Conservation (phyloP, 768 basidiomycete genomes). For the Boletales sp. region DNA sequence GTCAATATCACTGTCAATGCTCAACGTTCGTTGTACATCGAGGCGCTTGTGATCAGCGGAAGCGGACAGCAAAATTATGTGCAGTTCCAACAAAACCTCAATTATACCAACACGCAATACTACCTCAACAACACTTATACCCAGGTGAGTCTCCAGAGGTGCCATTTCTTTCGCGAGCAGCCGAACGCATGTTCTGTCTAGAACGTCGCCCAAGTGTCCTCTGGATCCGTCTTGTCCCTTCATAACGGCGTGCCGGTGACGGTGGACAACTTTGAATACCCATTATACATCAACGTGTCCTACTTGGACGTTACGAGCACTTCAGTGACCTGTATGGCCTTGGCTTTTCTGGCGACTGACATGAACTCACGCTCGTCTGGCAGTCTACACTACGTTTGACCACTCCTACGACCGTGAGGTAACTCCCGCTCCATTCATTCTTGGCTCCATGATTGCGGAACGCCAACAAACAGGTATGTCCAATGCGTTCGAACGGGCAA, state of each 20-base stretch:
- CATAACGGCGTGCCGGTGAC: constrained; percentile 45
- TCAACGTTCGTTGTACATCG: constrained; percentile 53
- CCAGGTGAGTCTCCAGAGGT: constrained; percentile 32
- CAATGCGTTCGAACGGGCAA: neutral
- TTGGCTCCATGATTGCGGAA: constrained; percentile 54
- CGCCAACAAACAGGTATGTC: constrained; percentile 56
- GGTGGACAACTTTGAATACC: constrained; percentile 53
- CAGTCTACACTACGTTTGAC: constrained; percentile 56
- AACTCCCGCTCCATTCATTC: constrained; percentile 54
- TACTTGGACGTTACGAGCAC: constrained; percentile 30
- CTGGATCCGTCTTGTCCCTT: constrained; percentile 43
- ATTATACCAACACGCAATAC: constrained; percentile 60
- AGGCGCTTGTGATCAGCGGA: constrained; percentile 58
- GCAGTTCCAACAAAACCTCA: constrained; percentile 56
- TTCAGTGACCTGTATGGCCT: constrained; percentile 14
- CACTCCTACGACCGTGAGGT: constrained; percentile 65
- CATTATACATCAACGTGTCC: constrained; percentile 43
- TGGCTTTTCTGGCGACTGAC: neutral
- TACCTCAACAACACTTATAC: constrained; percentile 45
- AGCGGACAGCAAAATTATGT: constrained; percentile 56
- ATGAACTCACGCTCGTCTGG: neutral
- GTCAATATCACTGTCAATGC: constrained; percentile 64
- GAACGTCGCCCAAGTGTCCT: constrained; percentile 50
- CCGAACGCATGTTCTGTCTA: constrained; percentile 17
- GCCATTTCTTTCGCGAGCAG: neutral